Evolutionary conservation across 768 basidiomycete genomes (phyloP), one percentile per base, ranked within the genome.

Genomic region (Dioszegia aurantiaca): DNA sequence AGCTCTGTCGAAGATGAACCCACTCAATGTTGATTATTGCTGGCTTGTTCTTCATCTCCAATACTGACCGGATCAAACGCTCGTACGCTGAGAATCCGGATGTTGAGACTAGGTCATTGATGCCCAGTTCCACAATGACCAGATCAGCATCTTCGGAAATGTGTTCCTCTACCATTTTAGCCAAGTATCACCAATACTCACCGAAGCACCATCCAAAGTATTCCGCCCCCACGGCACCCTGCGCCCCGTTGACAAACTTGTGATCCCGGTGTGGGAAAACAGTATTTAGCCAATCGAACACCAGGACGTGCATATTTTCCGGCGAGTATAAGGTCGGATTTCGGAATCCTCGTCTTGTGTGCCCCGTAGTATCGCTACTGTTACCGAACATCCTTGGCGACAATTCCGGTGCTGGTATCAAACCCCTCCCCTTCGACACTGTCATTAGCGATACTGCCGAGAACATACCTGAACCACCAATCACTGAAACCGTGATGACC

Each of bases 11-110:
- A 24, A 45, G 30, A 5, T 14, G 11, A 42, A 65, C 65, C 39
- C 51, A 75, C 74, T 69, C 72, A 43, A 75, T 62, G 48, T 73
- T 73, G 45, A 71, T 69, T 24, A 75, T 59, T 23, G 70, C 70
- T 9, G 72, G 68, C 37, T 58, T 52, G 11, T 61, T 58, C 9
- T 61, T 52, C 14, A 68, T 43, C 40, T 72, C 63, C 44, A 72
- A 19, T 19, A 69, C 24, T 4, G 62, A 60, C 17, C 70, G 44
- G 2, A 72, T 42, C 3, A 72, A 49, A 24, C 62, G 58, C 42
- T 72, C 70, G 48, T 67, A 72, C 26, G 63, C 61, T 26, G 55
- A 57, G 16, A 63, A 57, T 1, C 64, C 62, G 11, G 67, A 56
- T 27, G 60, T 49, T 3, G 67, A 59, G 31, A 65, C 19, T 41